Base-by-base conservation (phyloP, 1,284 basidiomycete genomes). In the Sphagnurus paluster region DNA sequence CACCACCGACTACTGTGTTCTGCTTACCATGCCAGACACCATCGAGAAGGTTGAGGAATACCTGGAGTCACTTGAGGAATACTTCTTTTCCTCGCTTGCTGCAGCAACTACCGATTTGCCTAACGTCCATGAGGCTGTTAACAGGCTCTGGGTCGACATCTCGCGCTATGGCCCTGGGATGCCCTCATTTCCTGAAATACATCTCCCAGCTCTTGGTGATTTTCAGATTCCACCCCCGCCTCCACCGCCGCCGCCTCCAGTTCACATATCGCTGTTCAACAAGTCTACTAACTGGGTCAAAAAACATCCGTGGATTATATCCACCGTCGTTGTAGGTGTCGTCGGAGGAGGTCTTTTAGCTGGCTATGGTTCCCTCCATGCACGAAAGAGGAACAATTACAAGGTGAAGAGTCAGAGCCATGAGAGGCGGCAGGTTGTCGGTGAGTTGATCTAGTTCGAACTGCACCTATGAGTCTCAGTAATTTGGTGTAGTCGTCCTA, bases 61-160 rank as follows among this genome's bases (percentile, higher is more conserved):
- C 59, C 70, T 90, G 46, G 74, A 82, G 51, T 75, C 79, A 32
- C 67, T 86, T 41, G 87, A 90, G 63, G 76, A 81, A 54, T 73
- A 80, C 51, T 66, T 90, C 57, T 71, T 75, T 41, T 70, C 75
- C 19, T 80, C 84, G 2, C 60, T 86, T n/a, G 69, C 75, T 19
- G 69, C 76, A 23, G 80, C 77, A 7, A 74, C 79, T 2, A 73
- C 78, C 24, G 79, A 81, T 56, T 64, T 88, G 42, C 79, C 81
- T 24, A 78, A 72, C 53, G 68, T 90, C 42, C 76, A 78, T 42
- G 80, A 86, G 50, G 76, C 79, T 16, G 65, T 84, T n/a, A 75
- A 82, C 54, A 76, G 82, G 33, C 71, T 90, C 45, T 90, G 85
- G 84, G 67, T 79, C 20, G 88, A 91, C 59, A 79, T 91, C 54